These are phyloP conservation scores for Saccharomycopsis sp. DNA, from an alignment of 805 yeast species.

Conservation along the genomic window DNA sequence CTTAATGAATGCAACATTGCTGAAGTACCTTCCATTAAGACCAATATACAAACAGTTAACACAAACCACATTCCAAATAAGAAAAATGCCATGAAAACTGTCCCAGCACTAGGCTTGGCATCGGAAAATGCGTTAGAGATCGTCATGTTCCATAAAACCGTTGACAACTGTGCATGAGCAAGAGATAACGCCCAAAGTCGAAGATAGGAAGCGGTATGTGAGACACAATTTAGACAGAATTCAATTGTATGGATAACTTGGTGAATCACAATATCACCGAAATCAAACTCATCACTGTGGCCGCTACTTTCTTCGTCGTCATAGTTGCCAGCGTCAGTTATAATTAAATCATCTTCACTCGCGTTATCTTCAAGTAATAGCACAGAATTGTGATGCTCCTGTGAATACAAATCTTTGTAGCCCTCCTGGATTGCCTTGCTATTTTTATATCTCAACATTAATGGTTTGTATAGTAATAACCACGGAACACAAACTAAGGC, in stretches of 20 bases:
- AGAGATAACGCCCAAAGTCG: conserved; percentile 96
- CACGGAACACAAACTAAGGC: conserved; percentile 92
- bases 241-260: conserved; percentile 97
- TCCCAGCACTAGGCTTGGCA: conserved; percentile 40
- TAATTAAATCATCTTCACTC: conserved; percentile 24
- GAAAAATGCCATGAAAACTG: conserved; percentile 67
- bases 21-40: conserved; percentile 97
- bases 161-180: conserved; percentile 93
- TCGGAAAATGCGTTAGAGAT: conserved; percentile 66
- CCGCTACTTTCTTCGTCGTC: conserved; percentile 46
- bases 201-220: conserved; percentile 96
- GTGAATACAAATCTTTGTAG: conserved; percentile 42
- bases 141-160: conserved; percentile 97
- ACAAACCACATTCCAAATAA: conserved; percentile 94
- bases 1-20: conserved; percentile 99
- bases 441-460: conserved; percentile 55
- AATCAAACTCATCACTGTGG: conserved; percentile 53
- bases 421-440: conserved; percentile 38
- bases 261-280: conserved; percentile 93
- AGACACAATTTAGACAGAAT: conserved; percentile 92
- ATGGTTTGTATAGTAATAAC: conserved; percentile 78
- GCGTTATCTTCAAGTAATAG: conserved; percentile 22
- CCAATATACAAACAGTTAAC: conserved; percentile 84
- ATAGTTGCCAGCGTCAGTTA: conserved; percentile 35
- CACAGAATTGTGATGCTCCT: conserved; percentile 28